Percentiles rank a stretch among this genome's conserved stretches.
These are phyloP conservation scores for Eleusine coracana DNA, from an alignment of 176 grass and related monocot genomes.

Conservation along the genomic window DNA sequence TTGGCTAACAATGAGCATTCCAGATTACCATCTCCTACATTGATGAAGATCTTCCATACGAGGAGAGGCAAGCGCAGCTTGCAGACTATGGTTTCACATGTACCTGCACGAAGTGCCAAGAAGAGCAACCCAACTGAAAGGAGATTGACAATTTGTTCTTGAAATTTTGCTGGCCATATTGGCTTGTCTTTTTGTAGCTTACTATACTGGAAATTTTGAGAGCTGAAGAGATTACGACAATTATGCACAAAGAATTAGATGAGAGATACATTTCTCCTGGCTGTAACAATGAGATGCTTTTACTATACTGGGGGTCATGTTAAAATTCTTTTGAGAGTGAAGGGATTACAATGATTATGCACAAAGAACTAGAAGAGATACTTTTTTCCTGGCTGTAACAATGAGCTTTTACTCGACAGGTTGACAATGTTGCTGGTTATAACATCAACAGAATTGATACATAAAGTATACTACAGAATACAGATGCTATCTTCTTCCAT, in stretches of 20 bases:
- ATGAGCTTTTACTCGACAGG: too few relatives aligned
- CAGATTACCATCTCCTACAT: constrained; percentile 95
- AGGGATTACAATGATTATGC: too few relatives aligned
- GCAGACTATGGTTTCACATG: constrained; percentile 92
- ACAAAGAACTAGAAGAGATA: too few relatives aligned
- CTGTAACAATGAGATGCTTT: neutral
- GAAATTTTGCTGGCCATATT: neutral
- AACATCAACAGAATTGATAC: constrained; percentile 29
- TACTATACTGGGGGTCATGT: neutral
- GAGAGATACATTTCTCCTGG: neutral
- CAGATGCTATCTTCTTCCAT: constrained; percentile 41
- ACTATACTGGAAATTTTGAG: neutral
- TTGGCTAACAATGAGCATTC: neutral
- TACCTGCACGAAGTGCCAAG: constrained; percentile 65
- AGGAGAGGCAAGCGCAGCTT: constrained; percentile 77
- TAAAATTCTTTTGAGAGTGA: too few relatives aligned
- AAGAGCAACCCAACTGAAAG: constrained; percentile 54
- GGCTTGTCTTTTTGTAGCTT: neutral
- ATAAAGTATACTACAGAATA: constrained; percentile 41
- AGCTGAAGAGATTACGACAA: neutral
- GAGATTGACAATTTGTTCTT: neutral
- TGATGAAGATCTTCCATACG: constrained; percentile 74
- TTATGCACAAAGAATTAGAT: neutral
- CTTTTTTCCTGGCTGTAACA: too few relatives aligned
- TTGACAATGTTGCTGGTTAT: constrained; percentile 15